Evolutionary conservation across 257 asterid species (phyloP), one percentile per base, ranked within the genome.

Genomic region (Petunia secreta): DNA sequence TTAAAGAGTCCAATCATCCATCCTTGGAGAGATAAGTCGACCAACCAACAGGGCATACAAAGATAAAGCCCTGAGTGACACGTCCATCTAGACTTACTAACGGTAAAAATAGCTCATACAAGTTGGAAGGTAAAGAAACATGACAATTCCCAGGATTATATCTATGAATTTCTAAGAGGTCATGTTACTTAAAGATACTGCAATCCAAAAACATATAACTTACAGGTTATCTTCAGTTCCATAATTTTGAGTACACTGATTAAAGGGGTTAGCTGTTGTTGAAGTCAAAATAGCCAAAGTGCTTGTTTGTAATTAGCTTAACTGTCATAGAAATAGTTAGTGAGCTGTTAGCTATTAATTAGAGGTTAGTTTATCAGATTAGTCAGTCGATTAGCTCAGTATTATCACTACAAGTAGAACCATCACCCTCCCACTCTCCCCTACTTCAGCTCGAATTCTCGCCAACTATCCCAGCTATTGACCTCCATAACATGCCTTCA

Each of bases 1-100:
- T 38, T 66, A 66, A 15, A 67, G 55, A 67, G 15, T n/a, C 55
- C 25, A 25, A 25, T 25, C 25, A 25, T 25, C 25, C 55, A 67
- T 43, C 54, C 55, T n/a, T 9, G n/a, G 54, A 43, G 43, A n/a
- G 38, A n/a, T 40, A 67, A 43, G 38, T 43, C 75, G 11, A 43
- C 55, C 75, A 43, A 67, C 39, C 55, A 67, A n/a, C 4, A 67
- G 39, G 3, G 36, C 39, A 43, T 14, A 67, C 44, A 41, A 0
- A 67, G 75, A 67, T 67, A 67, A 67, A 67, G 75, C 39, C 55
- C 75, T 0, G 75, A 66, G 7, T 67, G 53, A 6, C 5, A 34
- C 15, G 52, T 40, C 11, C 13, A 65, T n/a, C 75, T 1, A 0
- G 13, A 67, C 54, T 67, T 15, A 67, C 39, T n/a, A 15, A 41